Conservation (phyloP, 2,329 filamentous ascomycete genomes). For the Hypoxylon sp. region DNA sequence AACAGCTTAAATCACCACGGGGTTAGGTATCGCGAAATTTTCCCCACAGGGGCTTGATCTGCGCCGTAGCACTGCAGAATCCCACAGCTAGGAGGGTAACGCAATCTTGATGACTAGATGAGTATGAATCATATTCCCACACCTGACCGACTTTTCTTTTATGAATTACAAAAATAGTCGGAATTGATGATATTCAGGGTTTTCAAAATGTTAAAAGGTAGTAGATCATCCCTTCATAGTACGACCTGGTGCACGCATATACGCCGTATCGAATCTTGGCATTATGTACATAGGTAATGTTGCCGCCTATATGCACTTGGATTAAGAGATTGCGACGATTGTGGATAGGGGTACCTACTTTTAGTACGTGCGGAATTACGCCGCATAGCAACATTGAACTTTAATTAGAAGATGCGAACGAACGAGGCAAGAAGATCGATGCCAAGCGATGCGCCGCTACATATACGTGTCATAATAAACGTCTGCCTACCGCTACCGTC, state of each 20-base stretch:
- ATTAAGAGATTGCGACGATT: neutral
- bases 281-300: neutral
- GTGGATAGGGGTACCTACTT: neutral
- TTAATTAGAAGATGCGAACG: neutral
- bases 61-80: conserved; percentile 8
- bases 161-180: neutral
- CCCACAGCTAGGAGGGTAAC: conserved; percentile 1
- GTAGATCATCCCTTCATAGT: neutral
- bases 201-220: neutral
- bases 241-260: conserved; percentile 10
- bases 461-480: neutral
- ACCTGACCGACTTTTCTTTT: neutral
- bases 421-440: neutral
- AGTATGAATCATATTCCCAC: conserved; percentile 6
- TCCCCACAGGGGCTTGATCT: neutral
- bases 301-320: neutral
- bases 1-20: neutral
- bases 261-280: conserved; percentile 25
- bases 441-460: neutral
- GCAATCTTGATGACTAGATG: neutral
- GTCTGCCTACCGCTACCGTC: neutral
- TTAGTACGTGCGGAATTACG: neutral
- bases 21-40: neutral
- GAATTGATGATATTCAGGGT: neutral
- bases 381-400: neutral